Evolutionary conservation across 2,329 filamentous ascomycete species (phyloP).

Genomic region (Trichoderma breve): DNA sequence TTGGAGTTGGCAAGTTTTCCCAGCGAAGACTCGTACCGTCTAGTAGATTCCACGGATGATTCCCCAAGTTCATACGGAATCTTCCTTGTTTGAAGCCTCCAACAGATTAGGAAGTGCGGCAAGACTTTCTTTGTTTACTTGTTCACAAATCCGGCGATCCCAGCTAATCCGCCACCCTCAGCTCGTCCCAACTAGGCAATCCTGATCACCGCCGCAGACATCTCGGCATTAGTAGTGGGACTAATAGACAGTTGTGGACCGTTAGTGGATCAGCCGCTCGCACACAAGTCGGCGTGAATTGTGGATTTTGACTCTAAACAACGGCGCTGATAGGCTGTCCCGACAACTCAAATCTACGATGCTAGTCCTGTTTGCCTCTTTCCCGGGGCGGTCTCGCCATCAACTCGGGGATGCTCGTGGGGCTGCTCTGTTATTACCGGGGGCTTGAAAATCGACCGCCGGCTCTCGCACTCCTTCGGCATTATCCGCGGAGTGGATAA

Average conservation of each 20-base stretch:
- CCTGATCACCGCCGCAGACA: not conserved
- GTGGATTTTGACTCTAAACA: not conserved
- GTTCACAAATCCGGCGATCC: not conserved
- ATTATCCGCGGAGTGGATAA: conserved; percentile 1
- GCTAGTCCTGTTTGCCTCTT: not conserved
- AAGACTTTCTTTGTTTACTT: not conserved
- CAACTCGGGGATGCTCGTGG: conserved; percentile 10
- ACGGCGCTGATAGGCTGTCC: not conserved
- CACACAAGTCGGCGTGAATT: not conserved
- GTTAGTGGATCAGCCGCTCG: not conserved
- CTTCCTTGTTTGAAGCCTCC: not conserved
- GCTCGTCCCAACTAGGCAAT: not conserved
- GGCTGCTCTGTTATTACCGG: not conserved
- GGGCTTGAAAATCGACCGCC: not conserved
- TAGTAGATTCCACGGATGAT: not conserved
- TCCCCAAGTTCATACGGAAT: not conserved
- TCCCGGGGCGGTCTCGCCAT: conserved; percentile 10
- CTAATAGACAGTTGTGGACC: not conserved
- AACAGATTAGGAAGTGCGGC: not conserved
- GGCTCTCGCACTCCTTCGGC: conserved; percentile 5
- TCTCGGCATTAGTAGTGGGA: conserved; percentile 3
- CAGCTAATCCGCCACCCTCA: not conserved
- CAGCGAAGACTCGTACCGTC: not conserved
- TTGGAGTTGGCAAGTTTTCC: not conserved
- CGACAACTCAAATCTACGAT: not conserved